Base-by-base conservation (phyloP, 108 stramenopile species). In the Parmales sp. region DNA sequence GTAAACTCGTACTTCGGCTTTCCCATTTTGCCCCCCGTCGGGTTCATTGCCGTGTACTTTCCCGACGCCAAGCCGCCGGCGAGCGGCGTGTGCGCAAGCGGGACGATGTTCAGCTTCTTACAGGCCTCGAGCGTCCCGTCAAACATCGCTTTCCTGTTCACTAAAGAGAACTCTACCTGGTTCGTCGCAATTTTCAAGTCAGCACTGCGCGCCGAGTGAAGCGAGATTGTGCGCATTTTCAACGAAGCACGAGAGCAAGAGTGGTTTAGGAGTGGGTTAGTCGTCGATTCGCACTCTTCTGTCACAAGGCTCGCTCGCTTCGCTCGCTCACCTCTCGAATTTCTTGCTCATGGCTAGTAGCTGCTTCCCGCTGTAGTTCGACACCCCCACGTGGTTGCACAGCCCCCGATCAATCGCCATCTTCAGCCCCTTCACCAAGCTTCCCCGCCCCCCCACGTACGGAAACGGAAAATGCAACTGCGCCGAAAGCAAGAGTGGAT, bases 41-140 rank as follows among this genome's bases (percentile, higher is more conserved):
- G 66, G 26, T 67, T 36, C 31, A 2, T 5, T 2, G 28, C 66
- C 6, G 44, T 67, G 45, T n/a, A 43, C 66, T 67, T 43, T 16
- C 66, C 66, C 26, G 39, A 43, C 6, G 16, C 25, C 0, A 67
- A 29, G 31, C 18, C 31, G 45, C 39, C 66, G 23, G 8, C 39
- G 20, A 67, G 0, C 0, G 66, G 66, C 45, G 37, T 19, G 45
- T 19, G 23, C 29, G 66, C 66, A 0, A 67, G 4, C 13, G 23
- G 31, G 7, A 29, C 29, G 0, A 67, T 16, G 19, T 22, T 46
- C 19, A 28, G 23, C 44, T 22, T 28, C 66, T 67, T 67, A 46
- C 44, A 44, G 34, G 45, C 66, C 13, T 45, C 45, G 1, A 67
- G 66, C 28, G 66, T 67, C 2, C 66, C 66, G 66, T 67, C 66